Conservation (phyloP, 129 eudicot genomes). For the Lactuca saligna region DNA sequence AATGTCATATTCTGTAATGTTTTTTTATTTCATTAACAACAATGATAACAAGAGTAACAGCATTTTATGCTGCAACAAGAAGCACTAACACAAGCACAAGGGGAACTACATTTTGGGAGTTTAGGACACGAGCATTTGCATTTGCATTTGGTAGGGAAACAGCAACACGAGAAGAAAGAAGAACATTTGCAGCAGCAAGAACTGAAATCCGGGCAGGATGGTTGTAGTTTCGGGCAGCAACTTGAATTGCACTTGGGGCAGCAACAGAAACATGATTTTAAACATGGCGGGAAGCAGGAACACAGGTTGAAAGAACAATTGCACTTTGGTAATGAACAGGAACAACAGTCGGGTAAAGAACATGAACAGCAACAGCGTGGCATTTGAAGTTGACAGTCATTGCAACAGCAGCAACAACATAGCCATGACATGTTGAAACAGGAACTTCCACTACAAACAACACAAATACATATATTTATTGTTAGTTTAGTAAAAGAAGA, state of each 20-base stretch:
- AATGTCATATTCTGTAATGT: slow-evolving; percentile 4
- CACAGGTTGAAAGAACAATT: slow-evolving; percentile 26
- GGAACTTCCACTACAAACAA: slow-evolving; percentile 46
- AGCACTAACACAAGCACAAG: slow-evolving; percentile 8
- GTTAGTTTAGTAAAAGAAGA: not conserved
- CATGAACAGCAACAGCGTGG: slow-evolving; percentile 52
- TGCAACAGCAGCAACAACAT: slow-evolving; percentile 49
- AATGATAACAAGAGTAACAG: slow-evolving; percentile 44
- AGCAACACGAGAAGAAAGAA: too few species aligned
- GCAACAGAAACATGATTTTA: slow-evolving; percentile 28
- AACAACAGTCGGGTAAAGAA: slow-evolving; percentile 32
- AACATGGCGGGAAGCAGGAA: slow-evolving; percentile 36
- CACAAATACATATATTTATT: not conserved
- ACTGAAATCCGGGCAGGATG: slow-evolving; percentile 36
- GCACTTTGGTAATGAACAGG: slow-evolving; percentile 58
- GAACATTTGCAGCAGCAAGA: too few species aligned
- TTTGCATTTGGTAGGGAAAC: too few species aligned
- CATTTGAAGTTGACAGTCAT: slow-evolving; percentile 23
- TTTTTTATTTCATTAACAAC: slow-evolving; percentile 36
- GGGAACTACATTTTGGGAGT: slow-evolving; percentile 42
- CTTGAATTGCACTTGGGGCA: slow-evolving; percentile 30
- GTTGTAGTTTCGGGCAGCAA: slow-evolving; percentile 28
- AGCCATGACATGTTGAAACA: slow-evolving; percentile 61
- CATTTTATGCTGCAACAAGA: slow-evolving; percentile 44
- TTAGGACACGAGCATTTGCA: slow-evolving; percentile 36